Conservation (phyloP, 2,329 filamentous ascomycete species). For the Aspergillus transmontanensis region DNA sequence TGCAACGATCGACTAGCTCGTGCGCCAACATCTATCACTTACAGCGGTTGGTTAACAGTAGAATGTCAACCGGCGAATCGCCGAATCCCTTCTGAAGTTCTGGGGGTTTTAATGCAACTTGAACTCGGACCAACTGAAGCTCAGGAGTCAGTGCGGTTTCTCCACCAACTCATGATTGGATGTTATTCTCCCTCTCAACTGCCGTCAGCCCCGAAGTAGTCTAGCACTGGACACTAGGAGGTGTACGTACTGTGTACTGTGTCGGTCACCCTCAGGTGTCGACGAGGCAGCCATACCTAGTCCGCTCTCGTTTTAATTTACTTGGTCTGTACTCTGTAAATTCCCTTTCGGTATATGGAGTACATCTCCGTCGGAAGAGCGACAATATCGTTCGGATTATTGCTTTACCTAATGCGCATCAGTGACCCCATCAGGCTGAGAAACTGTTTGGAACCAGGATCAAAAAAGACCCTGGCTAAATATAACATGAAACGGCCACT, state of each 20-base stretch:
- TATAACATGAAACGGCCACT: slow-evolving; percentile 4
- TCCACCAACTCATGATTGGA: background rate
- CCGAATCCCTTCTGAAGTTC: background rate
- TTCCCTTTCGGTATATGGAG: background rate
- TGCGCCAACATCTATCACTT: background rate
- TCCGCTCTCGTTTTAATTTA: background rate
- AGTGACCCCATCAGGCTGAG: background rate
- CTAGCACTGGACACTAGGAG: background rate
- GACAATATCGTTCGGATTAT: background rate
- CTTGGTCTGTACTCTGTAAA: background rate
- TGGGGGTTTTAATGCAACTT: background rate
- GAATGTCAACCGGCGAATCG: background rate
- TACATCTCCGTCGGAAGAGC: background rate
- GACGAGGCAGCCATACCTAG: background rate
- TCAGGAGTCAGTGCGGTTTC: background rate
- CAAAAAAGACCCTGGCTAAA: background rate
- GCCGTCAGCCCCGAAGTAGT: background rate
- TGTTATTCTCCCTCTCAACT: background rate
- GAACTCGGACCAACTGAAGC: background rate
- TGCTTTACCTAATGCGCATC: background rate
- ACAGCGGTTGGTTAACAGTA: background rate
- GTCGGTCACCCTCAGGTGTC: background rate
- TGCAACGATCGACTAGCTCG: slow-evolving; percentile 2
- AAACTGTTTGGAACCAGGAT: background rate
- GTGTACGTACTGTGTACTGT: too few species aligned